Conservation (phyloP, 1,139 yeast species). For the Pichia sp. region DNA sequence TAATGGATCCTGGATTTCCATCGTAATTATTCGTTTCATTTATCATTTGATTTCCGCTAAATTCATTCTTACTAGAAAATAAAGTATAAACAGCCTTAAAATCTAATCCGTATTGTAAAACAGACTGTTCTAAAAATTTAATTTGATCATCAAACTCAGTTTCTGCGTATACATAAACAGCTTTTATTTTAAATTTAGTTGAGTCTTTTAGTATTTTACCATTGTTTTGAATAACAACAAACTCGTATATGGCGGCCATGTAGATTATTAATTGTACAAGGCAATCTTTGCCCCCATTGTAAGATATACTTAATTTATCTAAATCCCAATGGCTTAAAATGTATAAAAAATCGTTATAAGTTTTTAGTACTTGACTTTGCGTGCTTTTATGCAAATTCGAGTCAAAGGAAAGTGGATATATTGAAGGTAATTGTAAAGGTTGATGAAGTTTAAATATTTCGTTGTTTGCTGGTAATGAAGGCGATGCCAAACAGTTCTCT, state of each 20-base stretch:
- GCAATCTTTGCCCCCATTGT: conserved; percentile 91
- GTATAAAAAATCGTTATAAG: conserved; percentile 13
- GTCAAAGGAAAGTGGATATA: conserved; percentile 8
- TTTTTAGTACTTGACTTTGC: conserved; percentile 1
- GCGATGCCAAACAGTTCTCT: neutral
- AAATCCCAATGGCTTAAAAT: conserved; percentile 34
- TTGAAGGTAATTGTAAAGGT: conserved; percentile 4
- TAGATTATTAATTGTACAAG: conserved; percentile 69
- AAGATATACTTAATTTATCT: conserved; percentile 63
- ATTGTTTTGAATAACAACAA: conserved; percentile 10
- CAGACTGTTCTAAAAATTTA: conserved; percentile 40
- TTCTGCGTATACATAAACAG: conserved; percentile 68
- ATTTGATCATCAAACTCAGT: conserved; percentile 60
- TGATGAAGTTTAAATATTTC: neutral
- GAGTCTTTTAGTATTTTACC: conserved; percentile 30
- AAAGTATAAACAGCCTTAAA: conserved; percentile 26
- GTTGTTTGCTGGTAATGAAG: neutral
- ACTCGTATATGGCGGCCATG: conserved; percentile 49
- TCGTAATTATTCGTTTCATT: neutral
- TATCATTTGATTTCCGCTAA: conserved; percentile 2
- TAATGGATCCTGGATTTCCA: conserved; percentile 1
- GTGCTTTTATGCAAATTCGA: conserved; percentile 3
- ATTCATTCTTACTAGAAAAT: neutral
- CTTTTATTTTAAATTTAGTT: conserved; percentile 30
- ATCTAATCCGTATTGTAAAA: conserved; percentile 39